Base-by-base conservation (phyloP, 805 yeast species). In the Brettanomyces naardenensis region DNA sequence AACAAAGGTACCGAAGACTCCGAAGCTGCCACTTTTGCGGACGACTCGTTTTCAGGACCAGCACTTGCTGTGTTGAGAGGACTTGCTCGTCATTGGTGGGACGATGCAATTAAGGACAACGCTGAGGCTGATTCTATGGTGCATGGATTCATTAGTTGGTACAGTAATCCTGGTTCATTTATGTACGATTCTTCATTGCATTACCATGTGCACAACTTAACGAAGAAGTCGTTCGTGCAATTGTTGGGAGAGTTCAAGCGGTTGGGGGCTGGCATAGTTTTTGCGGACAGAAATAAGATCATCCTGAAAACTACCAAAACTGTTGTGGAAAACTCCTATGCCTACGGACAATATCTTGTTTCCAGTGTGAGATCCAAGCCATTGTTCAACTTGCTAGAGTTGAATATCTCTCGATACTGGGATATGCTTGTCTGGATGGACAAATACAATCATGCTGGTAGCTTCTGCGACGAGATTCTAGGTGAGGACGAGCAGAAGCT, bases 391-490 rank as follows among this genome's bases (percentile, higher is more conserved):
- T 88, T 78, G 55, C 62, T 92, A 47, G 97, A 89, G 47, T 60
- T 92, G 45, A 62, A 65, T 17, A 80, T 90, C 30, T 70, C 66
- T 10, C 78, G 76, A 50, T 88, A 85, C 53, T 92, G 98, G 98
- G 97, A 92, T 56, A 52, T 81, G n/a, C 63, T 92, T 45, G 63
- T 92, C 2, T 94, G 97, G 97, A 84, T 90, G 95, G 96, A 92
- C 55, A 79, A 81, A 48, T 75, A 74, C 50, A 92, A 92, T 53
- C 88, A 69, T 58, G 83, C 94, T 31, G 99, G 98, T 5, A 58
- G 78, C 35, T 65, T 65, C 42, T 72, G 78, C 49, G 49, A 51
- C 15, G 64, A 65, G 38, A 70, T 75, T 36, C 59, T 67, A 4
- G 47, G 33, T 18, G 39, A 40, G 10, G 35, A 37, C n/a, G 49